These are phyloP conservation scores for Colletotrichum musicola DNA, from an alignment of 2,329 filamentous ascomycete genomes.

Conservation along the genomic window DNA sequence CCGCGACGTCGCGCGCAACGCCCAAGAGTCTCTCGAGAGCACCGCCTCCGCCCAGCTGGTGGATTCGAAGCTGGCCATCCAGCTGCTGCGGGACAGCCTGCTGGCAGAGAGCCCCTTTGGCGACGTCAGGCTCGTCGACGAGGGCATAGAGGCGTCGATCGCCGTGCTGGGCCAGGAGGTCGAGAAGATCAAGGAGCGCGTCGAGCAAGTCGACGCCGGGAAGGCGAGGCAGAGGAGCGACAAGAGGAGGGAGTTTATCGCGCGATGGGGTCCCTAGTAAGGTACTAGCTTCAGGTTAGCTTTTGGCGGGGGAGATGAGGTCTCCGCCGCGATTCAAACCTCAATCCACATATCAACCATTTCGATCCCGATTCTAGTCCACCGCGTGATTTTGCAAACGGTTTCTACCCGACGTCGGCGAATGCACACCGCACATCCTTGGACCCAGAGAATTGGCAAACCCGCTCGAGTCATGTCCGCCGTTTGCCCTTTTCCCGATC, in stretches of 20 bases:
- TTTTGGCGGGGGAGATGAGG: no score
- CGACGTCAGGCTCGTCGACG: slow-evolving; percentile 61
- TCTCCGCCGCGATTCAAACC: no score
- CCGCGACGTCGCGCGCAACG: slow-evolving; percentile 56
- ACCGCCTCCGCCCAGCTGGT: slow-evolving; percentile 56
- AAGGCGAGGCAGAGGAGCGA: slow-evolving; percentile 55
- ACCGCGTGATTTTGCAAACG: no score
- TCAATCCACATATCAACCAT: no score
- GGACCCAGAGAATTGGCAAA: background rate
- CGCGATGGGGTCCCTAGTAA: slow-evolving; percentile 52
- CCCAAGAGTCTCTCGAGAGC: slow-evolving; percentile 65
- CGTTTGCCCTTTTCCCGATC: background rate
- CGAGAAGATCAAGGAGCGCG: slow-evolving; percentile 52
- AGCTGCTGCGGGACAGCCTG: slow-evolving; percentile 63
- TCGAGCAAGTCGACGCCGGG: slow-evolving; percentile 54
- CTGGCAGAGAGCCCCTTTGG: slow-evolving; percentile 65
- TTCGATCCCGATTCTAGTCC: no score
- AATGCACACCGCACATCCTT: background rate
- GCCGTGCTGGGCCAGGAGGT: slow-evolving; percentile 60
- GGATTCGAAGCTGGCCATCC: slow-evolving; percentile 62
- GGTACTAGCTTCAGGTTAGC: no score
- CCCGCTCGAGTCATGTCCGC: background rate
- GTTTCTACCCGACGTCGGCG: no score
- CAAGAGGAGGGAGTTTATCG: slow-evolving; percentile 63
- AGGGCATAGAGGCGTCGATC: slow-evolving; percentile 66